phyloP scores from a whole-genome alignment of 805 yeast genomes.

The Clavispora carvajalis region DNA sequence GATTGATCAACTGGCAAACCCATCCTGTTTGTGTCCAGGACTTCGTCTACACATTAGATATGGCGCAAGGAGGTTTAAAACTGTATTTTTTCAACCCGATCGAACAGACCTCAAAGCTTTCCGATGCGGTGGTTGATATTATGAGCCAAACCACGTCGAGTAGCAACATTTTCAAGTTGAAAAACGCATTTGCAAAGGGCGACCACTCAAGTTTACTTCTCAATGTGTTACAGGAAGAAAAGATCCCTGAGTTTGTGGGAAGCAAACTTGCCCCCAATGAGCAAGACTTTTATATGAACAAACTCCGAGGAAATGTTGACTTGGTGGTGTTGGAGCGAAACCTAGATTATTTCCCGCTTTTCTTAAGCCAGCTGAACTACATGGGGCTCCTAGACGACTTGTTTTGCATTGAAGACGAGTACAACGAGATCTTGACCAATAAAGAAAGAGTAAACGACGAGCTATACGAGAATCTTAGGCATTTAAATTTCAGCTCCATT shows the following conservation, averaged over 20 bases:
- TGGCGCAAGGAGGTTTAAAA: constrained; percentile 30
- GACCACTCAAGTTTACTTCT: constrained; percentile 46
- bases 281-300: constrained; percentile 28
- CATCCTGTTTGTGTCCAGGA: constrained; percentile 34
- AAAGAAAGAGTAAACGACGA: constrained; percentile 38
- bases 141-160: constrained; percentile 29
- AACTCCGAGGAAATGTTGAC: constrained; percentile 53
- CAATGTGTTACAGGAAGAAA: constrained; percentile 31
- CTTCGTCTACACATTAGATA: constrained; percentile 40
- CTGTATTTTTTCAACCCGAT: constrained; percentile 42
- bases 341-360: constrained; percentile 65
- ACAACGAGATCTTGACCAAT: constrained; percentile 4
- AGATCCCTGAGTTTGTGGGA: constrained; percentile 31
- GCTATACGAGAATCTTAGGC: constrained; percentile 48
- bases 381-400: constrained; percentile 77
- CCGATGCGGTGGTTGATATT: constrained; percentile 45
- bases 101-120: constrained; percentile 42
- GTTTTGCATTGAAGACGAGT: constrained; percentile 43
- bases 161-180: constrained; percentile 35
- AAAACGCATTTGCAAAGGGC: constrained; percentile 59
- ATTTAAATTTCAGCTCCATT: constrained; percentile 71
- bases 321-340: constrained; percentile 75
- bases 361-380: constrained; percentile 75
- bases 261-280: constrained; percentile 32
- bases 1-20: constrained; percentile 42